Evolutionary conservation across 2,329 filamentous ascomycete species (phyloP).

Genomic region (Fusarium continuum): DNA sequence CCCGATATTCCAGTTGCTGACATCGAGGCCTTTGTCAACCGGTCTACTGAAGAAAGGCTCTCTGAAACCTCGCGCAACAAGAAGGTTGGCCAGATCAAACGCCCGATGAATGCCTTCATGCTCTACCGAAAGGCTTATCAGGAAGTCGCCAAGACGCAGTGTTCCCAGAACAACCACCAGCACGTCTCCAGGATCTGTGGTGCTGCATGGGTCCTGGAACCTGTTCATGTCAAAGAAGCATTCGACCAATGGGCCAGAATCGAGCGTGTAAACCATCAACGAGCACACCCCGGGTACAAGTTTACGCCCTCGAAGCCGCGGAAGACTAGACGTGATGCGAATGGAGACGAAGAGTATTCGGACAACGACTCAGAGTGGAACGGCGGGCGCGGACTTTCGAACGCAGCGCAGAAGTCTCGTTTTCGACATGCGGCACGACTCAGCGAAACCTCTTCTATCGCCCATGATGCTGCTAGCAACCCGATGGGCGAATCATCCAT

Average conservation of each 20-base stretch:
- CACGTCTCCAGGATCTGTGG: conserved; percentile 89
- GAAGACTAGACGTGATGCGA: conserved; percentile 51
- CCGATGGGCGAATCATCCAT: conserved; percentile 5
- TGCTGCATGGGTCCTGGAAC: conserved; percentile 84
- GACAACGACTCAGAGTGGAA: conserved; percentile 41
- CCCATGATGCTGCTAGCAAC: conserved; percentile 15
- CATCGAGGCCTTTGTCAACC: conserved; percentile 82
- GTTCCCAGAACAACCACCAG: conserved; percentile 90
- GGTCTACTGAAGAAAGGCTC: conserved; percentile 71
- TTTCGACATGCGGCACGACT: conserved; percentile 25
- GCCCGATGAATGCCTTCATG: conserved; percentile 99
- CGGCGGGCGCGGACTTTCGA: conserved; percentile 3
- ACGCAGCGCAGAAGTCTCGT: conserved; percentile 11
- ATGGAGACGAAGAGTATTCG: conserved; percentile 22
- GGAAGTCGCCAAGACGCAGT: conserved; percentile 83
- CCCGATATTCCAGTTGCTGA: conserved; percentile 73
- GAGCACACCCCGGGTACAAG: conserved; percentile 90
- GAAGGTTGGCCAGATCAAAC: conserved; percentile 81
- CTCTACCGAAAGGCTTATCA: conserved; percentile 94
- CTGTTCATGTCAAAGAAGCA: conserved; percentile 73
- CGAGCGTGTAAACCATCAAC: conserved; percentile 85
- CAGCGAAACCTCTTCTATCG: conserved; percentile 31
- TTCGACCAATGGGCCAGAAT: conserved; percentile 82
- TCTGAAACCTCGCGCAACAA: conserved; percentile 71
- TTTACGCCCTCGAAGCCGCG: conserved; percentile 83